Conservation (phyloP, 108 stramenopile genomes). For the Cylindrotheca fusiformis region DNA sequence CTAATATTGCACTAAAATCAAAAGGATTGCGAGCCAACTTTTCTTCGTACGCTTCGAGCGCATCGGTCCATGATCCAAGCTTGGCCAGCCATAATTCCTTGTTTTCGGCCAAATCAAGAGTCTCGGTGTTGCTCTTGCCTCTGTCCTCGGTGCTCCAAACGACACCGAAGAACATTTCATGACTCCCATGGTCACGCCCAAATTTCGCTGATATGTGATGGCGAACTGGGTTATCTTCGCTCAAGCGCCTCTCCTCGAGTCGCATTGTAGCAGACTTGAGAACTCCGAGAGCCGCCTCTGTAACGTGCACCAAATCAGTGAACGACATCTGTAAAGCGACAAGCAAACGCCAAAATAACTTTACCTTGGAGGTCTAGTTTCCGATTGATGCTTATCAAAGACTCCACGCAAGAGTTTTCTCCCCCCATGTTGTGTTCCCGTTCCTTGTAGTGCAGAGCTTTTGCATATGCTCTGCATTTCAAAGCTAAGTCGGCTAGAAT, state of each 20-base stretch:
- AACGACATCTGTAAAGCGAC: too few relatives aligned
- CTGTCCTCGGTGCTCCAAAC: constrained; percentile 46
- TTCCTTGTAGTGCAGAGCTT: constrained; percentile 95
- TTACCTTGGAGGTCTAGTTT: constrained; percentile 90
- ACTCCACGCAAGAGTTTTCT: constrained; percentile 77
- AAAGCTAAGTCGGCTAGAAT: constrained; percentile 89
- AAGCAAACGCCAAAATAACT: neutral
- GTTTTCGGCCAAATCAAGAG: constrained; percentile 40
- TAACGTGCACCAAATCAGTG: neutral
- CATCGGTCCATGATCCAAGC: constrained; percentile 94
- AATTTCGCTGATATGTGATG: constrained; percentile 18
- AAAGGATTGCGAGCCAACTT: constrained; percentile 70
- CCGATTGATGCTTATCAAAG: constrained; percentile 95
- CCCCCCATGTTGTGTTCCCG: constrained; percentile 75
- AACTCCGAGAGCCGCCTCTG: constrained; percentile 94
- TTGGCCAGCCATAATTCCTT: constrained; percentile 94
- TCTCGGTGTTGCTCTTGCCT: constrained; percentile 23
- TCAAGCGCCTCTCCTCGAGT: constrained; percentile 28
- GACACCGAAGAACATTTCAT: constrained; percentile 76
- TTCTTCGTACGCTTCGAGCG: constrained; percentile 78
- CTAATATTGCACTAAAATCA: constrained; percentile 85
- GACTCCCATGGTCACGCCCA: constrained; percentile 27
- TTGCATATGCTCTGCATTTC: constrained; percentile 97
- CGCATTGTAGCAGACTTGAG: constrained; percentile 87
- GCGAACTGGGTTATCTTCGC: neutral